Evolutionary conservation across 2,329 filamentous ascomycete species (phyloP).

Genomic region (Claviceps spartinae): DNA sequence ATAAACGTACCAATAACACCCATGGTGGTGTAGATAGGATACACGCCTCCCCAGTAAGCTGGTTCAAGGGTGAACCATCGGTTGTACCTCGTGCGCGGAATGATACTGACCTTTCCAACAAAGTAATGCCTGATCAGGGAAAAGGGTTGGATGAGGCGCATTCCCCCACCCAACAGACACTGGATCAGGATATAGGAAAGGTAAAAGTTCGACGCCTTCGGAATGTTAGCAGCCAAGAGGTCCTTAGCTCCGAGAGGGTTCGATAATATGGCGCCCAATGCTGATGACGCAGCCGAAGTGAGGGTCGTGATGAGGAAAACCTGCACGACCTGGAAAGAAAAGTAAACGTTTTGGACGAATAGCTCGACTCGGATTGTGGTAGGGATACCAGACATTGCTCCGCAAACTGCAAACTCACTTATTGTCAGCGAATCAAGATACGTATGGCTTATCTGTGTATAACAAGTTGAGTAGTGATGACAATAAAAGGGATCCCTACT

Average conservation of each 20-base stretch:
- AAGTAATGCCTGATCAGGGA: slow-evolving; percentile 47
- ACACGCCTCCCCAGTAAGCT: slow-evolving; percentile 71
- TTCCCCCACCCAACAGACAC: slow-evolving; percentile 65
- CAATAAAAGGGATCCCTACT: slow-evolving; percentile 12
- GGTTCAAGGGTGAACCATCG: slow-evolving; percentile 63
- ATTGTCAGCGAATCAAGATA: slow-evolving; percentile 7
- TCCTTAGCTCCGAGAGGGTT: slow-evolving; percentile 47
- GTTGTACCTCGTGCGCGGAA: slow-evolving; percentile 65
- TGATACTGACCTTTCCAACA: slow-evolving; percentile 61
- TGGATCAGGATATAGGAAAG: slow-evolving; percentile 89
- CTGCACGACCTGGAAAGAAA: slow-evolving; percentile 79
- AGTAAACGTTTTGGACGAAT: slow-evolving; percentile 84
- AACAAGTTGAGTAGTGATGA: neutral
- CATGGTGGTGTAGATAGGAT: slow-evolving; percentile 72
- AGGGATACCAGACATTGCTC: slow-evolving; percentile 65
- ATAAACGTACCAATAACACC: slow-evolving; percentile 55
- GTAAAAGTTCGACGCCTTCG: slow-evolving; percentile 84
- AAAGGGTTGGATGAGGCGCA: slow-evolving; percentile 55
- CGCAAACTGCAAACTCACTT: slow-evolving; percentile 41
- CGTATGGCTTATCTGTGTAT: neutral
- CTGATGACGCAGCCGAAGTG: slow-evolving; percentile 63
- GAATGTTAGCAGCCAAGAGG: slow-evolving; percentile 61
- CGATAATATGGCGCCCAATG: slow-evolving; percentile 47
- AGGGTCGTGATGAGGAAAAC: slow-evolving; percentile 83
- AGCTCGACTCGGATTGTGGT: slow-evolving; percentile 71